Percentiles rank a stretch among this genome's conserved stretches.
These are phyloP conservation scores for Blastobotrys terrestris DNA, from an alignment of 805 yeast genomes.

Conservation along the genomic window DNA sequence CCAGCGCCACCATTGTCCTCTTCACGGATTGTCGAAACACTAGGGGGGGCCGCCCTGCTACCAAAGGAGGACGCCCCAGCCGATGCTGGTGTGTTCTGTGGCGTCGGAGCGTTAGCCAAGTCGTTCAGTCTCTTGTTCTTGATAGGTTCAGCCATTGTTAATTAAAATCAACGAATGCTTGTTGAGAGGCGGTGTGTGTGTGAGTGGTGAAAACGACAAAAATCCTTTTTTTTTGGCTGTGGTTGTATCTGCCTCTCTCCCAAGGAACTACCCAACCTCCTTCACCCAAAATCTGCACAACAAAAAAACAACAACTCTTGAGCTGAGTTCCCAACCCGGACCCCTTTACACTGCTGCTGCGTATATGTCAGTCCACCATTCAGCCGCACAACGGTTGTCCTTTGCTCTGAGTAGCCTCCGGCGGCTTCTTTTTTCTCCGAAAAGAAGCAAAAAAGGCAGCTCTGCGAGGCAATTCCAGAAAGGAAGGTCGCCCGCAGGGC, in stretches of 20 bases:
- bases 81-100: conserved; percentile 96
- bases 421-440: too few relatives aligned
- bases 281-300: background rate
- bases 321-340: too few relatives aligned
- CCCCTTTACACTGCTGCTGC: too few relatives aligned
- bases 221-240: background rate
- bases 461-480: too few relatives aligned
- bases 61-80: conserved; percentile 64
- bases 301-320: background rate
- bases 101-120: conserved; percentile 91
- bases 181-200: background rate
- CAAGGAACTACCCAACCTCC: background rate
- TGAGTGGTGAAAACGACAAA: background rate
- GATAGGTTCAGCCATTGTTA: conserved; percentile 77
- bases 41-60: conserved; percentile 38
- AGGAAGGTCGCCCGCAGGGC: too few relatives aligned
- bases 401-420: too few relatives aligned
- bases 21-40: conserved; percentile 69
- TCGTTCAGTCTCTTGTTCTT: conserved; percentile 63
- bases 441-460: too few relatives aligned
- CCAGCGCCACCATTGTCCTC: conserved; percentile 35
- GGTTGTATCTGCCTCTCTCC: background rate
- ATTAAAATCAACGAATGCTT: conserved; percentile 31
- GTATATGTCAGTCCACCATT: too few relatives aligned
- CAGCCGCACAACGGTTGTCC: too few relatives aligned